Percentiles rank a stretch among this genome's conserved stretches.
phyloP scores from a whole-genome alignment of 2,329 filamentous ascomycete species.

The Dactylellina drechsleri region DNA sequence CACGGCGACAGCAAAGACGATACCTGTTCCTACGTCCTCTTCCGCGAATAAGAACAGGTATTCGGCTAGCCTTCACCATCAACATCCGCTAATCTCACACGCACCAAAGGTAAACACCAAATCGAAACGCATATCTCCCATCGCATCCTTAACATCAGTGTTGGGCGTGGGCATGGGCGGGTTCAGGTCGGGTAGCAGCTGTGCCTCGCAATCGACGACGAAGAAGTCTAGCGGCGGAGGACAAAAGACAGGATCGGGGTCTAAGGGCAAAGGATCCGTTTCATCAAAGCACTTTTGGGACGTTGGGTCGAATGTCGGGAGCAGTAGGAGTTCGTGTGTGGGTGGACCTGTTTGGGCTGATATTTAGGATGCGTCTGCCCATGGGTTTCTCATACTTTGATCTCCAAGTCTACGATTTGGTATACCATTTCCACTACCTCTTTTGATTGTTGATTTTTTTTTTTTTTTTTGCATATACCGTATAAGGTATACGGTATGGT shows the following conservation, averaged over 20 bases:
- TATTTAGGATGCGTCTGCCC: conserved; percentile 42
- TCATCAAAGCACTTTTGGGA: conserved; percentile 57
- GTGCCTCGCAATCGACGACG: conserved; percentile 82
- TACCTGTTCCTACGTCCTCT: conserved; percentile 85
- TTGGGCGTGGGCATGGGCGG: conserved; percentile 56
- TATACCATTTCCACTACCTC: background rate
- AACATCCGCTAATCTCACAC: conserved; percentile 61
- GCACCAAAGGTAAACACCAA: conserved; percentile 60
- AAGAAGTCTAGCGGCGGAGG: conserved; percentile 72
- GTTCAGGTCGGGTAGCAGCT: conserved; percentile 70
- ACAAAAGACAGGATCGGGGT: conserved; percentile 63
- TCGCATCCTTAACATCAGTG: conserved; percentile 52
- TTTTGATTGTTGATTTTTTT: conserved; percentile 4
- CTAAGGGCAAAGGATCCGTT: conserved; percentile 37
- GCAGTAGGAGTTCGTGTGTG: conserved; percentile 56
- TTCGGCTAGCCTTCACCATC: conserved; percentile 60
- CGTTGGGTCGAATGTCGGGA: conserved; percentile 58
- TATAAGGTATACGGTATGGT: conserved; percentile 14
- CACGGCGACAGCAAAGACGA: conserved; percentile 70
- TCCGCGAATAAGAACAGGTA: conserved; percentile 63
- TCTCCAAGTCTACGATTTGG: background rate
- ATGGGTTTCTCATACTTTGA: conserved; percentile 12
- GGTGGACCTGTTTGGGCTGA: conserved; percentile 58
- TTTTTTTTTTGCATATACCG: conserved; percentile 10
- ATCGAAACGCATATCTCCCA: conserved; percentile 64